Conservation (phyloP, 805 yeast genomes). For the Candida morakotiae region DNA sequence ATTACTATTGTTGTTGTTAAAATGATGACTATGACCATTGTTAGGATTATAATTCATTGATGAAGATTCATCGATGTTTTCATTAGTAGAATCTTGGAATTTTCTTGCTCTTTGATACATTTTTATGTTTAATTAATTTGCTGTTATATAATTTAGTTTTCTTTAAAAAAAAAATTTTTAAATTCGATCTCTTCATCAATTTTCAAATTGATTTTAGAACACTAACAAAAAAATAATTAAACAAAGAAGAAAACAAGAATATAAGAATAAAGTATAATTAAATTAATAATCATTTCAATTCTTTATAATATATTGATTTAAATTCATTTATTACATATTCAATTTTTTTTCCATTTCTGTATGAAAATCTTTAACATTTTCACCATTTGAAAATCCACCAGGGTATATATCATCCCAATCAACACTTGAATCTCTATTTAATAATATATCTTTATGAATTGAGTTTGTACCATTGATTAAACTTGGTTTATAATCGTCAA, state of each 20-base stretch:
- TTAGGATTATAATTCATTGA: background rate
- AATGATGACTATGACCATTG: conserved; percentile 1
- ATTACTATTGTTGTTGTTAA: background rate
- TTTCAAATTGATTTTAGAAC: background rate
- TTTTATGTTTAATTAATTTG: background rate
- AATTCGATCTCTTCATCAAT: conserved; percentile 4
- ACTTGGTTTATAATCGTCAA: conserved; percentile 70
- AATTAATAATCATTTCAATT: no score
- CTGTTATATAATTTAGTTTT: background rate
- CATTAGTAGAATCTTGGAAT: conserved; percentile 5
- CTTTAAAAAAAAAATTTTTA: background rate
- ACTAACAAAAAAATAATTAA: background rate
- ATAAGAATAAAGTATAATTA: no score
- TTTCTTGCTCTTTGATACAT: conserved; percentile 9
- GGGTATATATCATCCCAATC: conserved; percentile 94
- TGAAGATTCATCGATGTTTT: conserved; percentile 4
- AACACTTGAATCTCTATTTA: conserved; percentile 69
- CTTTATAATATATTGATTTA: no score
- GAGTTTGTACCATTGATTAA: conserved; percentile 55
- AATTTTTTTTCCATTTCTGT: conserved; percentile 65
- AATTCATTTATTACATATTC: conserved; percentile 45
- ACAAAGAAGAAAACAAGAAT: no score
- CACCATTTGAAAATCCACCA: conserved; percentile 44
- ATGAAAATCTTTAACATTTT: conserved; percentile 55
- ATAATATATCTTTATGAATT: conserved; percentile 72